A percentile compares a stretch with the other conserved stretches of the same genome.
These are phyloP conservation scores for Marasmius sp. DNA, from an alignment of 1,284 basidiomycete genomes.

Conservation along the genomic window DNA sequence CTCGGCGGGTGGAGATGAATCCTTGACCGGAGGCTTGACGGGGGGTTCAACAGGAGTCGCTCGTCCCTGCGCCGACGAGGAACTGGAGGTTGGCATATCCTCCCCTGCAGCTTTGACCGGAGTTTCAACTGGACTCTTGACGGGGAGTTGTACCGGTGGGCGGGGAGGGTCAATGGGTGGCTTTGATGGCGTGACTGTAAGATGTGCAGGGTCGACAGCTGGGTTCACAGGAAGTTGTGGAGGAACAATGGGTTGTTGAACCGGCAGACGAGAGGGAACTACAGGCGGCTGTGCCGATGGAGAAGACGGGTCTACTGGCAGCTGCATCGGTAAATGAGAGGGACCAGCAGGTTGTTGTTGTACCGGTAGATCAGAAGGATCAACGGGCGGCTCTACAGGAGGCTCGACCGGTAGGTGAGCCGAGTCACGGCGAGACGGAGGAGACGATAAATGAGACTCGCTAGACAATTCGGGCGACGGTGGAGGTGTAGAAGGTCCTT, in stretches of 20 bases:
- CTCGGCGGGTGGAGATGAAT: too few species aligned
- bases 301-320: background rate
- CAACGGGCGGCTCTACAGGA: background rate
- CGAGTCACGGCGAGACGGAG: background rate
- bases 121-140: background rate
- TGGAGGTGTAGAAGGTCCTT: background rate
- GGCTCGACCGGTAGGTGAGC: background rate
- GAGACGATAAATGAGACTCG: background rate
- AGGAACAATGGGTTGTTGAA: background rate
- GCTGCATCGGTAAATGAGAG: background rate
- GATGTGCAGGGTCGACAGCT: background rate
- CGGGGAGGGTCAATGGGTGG: background rate
- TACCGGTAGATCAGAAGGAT: background rate
- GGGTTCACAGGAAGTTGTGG: background rate
- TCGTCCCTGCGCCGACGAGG: too few species aligned
- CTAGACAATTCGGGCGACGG: background rate
- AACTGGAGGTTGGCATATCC: too few species aligned
- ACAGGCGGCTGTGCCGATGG: background rate
- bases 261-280: background rate
- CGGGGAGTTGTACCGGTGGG: too few species aligned
- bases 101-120: background rate
- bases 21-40: background rate
- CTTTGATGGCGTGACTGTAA: background rate
- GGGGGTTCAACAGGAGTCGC: background rate
- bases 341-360: background rate